Base-by-base conservation (phyloP, 2,329 filamentous ascomycete genomes). In the Alternaria brassicae region DNA sequence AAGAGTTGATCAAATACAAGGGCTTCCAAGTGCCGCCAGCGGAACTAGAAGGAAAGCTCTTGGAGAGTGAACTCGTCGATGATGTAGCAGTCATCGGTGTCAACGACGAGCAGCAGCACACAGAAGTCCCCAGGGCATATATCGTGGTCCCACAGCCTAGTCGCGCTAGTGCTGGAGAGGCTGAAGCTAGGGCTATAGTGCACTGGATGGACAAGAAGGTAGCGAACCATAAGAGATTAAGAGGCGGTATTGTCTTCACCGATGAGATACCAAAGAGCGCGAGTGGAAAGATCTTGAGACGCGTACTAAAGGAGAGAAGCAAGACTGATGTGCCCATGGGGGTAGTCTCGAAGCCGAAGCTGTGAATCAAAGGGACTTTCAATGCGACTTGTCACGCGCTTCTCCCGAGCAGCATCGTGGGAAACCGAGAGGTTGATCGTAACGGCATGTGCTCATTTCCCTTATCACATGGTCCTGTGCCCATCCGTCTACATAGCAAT, bases 261-360 rank as follows among this genome's bases (percentile, higher is more conserved):
- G 76, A 79, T 10, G 79, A 80, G 61, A 79, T 83, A 25, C 81
- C 81, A 1, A 83, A 83, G 75, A 80, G 77, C 36, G 75, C 77
- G 13, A 79, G 75, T 54, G 81, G 81, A 4, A 83, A 83, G 76
- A 83, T 83, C 48, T 53, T 83, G 62, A 71, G 81, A 21, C 49
- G 69, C 2, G 28, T 71, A 32, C 37, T 72, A 19, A 72, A 72
- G 54, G 69, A 68, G 44, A 56, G 67, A 28, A 59, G 56, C 30
- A 66, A 64, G 23, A 41, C 36, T 8, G 69, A 71, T 59, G 50
- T 42, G 25, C 57, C 61, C 2, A 25, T 71, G 19, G 69, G 67
- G n/a, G 37, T 69, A 21, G 40, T 17, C 10, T 25, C 25, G 6
- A 61, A 55, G 49, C 60, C 67, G 9, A 71, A 60, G 40, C 45